Evolutionary conservation across 2,329 filamentous ascomycete genomes (phyloP), one percentile per base, ranked within the genome.

Genomic region (Lachnellula willkommii): DNA sequence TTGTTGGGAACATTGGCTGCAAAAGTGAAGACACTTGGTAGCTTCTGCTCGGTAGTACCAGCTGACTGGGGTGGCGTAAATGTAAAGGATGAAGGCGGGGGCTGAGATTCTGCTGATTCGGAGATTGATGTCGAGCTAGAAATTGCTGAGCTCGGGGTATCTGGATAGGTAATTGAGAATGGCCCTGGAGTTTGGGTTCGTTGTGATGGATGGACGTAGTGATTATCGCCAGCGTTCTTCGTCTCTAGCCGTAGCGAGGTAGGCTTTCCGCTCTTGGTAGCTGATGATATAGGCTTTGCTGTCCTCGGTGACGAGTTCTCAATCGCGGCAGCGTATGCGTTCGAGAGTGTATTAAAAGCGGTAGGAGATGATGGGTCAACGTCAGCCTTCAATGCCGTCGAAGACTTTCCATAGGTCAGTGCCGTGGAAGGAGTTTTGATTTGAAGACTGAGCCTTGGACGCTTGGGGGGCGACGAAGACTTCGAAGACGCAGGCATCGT

Each of bases 311-410:
- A 78, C 28, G 79, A 77, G 58, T 81, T 78, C 69, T 83, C 82
- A 52, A 86, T 83, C 58, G 82, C 80, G 3, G 79, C 81, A 26
- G 80, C 78, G 65, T 86, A 86, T 58, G 82, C 79, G 70, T 86
- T 86, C 53, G 82, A 84, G 40, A 86, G 75, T 2, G 83, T 86
- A 70, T 86, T 86, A 72, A 85, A 84, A 22, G 81, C 74, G 1
- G 83, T 86, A 3, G 82, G 81, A 35, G 83, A 84, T 56, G 75
- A 79, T 32, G 80, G 78, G 62, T 85, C 78, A 40, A 80, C 70
- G 51, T 75, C 73, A 22, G 74, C 49, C 54, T 69, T 69, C 45
- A 79, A 66, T 5, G 72, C 74, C 58, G 74, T 75, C 28, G 74
- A 72, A 0, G 72, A 72, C 57, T 73, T 71, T 39, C 71, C 68